Percentiles rank a stretch among this genome's conserved stretches.
phyloP scores from a whole-genome alignment of 495 filamentous ascomycete species.

The Penicillium paradoxum region DNA sequence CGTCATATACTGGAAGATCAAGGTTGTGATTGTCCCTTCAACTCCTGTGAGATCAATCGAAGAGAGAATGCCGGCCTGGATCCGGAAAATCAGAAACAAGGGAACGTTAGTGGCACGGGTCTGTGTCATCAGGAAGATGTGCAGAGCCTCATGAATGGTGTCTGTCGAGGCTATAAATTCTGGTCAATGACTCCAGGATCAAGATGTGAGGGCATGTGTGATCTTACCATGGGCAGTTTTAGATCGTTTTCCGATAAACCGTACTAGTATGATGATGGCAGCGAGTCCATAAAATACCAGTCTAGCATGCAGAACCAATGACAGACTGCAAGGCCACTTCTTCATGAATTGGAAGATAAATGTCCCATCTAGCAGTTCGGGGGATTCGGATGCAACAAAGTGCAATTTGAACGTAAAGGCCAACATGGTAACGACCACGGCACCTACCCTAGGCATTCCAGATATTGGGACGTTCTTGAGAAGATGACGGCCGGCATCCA shows the following conservation, averaged over 20 bases:
- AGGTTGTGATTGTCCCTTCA: slow-evolving; percentile 57
- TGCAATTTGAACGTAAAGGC: slow-evolving; percentile 79
- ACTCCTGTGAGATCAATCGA: slow-evolving; percentile 40
- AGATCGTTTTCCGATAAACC: slow-evolving; percentile 4
- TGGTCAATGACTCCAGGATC: slow-evolving; percentile 10
- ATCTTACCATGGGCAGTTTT: slow-evolving; percentile 13
- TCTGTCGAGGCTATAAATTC: slow-evolving; percentile 10
- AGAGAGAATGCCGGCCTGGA: slow-evolving; percentile 51
- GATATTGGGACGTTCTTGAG: slow-evolving; percentile 26
- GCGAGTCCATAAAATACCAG: slow-evolving; percentile 47
- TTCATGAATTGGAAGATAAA: slow-evolving; percentile 42
- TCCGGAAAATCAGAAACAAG: slow-evolving; percentile 68
- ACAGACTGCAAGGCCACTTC: slow-evolving; percentile 48
- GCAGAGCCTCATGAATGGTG: slow-evolving; percentile 60
- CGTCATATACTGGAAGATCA: slow-evolving; percentile 66
- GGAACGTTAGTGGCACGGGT: slow-evolving; percentile 78
- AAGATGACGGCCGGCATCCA: slow-evolving; percentile 38
- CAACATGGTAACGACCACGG: slow-evolving; percentile 32
- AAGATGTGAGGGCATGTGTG: background rate
- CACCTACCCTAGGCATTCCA: slow-evolving; percentile 20
- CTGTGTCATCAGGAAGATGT: slow-evolving; percentile 81
- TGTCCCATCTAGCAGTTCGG: slow-evolving; percentile 65
- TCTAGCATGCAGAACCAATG: slow-evolving; percentile 37
- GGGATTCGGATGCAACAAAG: slow-evolving; percentile 78
- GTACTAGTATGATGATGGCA: slow-evolving; percentile 32